Conservation (phyloP, 2,329 filamentous ascomycete species). For the Dactylonectria macrodidyma region DNA sequence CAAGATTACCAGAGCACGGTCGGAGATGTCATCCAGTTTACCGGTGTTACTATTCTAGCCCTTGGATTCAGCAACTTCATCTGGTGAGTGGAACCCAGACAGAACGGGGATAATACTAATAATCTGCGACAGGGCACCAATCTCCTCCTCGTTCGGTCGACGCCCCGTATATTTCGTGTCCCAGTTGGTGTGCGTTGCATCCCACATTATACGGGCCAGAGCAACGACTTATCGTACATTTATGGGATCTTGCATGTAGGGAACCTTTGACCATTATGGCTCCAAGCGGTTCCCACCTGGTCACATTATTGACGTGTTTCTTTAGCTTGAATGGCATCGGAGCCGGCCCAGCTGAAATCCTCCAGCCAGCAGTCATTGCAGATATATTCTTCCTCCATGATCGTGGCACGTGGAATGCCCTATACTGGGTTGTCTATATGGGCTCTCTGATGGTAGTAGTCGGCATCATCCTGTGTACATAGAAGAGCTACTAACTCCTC, state of each 20-base stretch:
- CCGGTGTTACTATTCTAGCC: slow-evolving; percentile 21
- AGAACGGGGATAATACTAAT: neutral
- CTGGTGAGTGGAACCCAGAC: slow-evolving; percentile 7
- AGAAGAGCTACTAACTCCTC: neutral
- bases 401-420: slow-evolving; percentile 7
- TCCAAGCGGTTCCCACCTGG: neutral
- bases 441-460: slow-evolving; percentile 10
- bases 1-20: slow-evolving; percentile 15
- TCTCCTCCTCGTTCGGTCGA: slow-evolving; percentile 17
- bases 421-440: slow-evolving; percentile 12
- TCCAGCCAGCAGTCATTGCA: slow-evolving; percentile 4
- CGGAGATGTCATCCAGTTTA: slow-evolving; percentile 26
- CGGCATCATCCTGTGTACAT: neutral
- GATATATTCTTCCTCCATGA: slow-evolving; percentile 16
- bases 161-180: slow-evolving; percentile 22
- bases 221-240: slow-evolving; percentile 18
- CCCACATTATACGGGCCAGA: slow-evolving; percentile 26
- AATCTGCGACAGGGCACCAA: slow-evolving; percentile 3
- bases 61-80: slow-evolving; percentile 31
- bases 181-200: slow-evolving; percentile 21
- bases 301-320: neutral
- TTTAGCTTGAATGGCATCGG: slow-evolving; percentile 6
- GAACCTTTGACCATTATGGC: neutral
- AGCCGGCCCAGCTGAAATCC: neutral
- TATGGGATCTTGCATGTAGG: slow-evolving; percentile 27